Base-by-base conservation (phyloP, 2,329 filamentous ascomycete species). In the Epichloe typhina region DNA sequence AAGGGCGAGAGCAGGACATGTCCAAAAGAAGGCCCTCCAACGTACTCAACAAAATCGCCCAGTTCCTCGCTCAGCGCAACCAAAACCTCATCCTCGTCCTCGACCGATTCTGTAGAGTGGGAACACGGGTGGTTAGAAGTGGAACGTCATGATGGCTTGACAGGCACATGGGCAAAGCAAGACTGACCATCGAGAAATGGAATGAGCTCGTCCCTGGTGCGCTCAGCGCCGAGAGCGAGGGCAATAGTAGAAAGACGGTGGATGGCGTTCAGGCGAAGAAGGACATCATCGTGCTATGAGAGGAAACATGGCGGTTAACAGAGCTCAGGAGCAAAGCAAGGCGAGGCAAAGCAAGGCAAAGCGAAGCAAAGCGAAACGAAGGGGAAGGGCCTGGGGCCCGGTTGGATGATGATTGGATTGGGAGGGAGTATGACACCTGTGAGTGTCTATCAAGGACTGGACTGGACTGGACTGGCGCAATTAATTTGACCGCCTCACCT, bases 211-310 rank as follows among this genome's bases (percentile, higher is more conserved):
- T 98, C 91, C 68, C 93, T 85, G 66, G 93, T 98, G 71, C 93
- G 86, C 75, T 98, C 93, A 56, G 93, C 82, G 64, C 93, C 93
- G 58, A 98, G 76, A 62, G 93, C 93, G 60, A 98, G 83, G 64
- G 94, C 93, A 73, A 98, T 98, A 57, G 93, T 98, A 53, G 93
- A 96, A 57, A 98, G 84, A 65, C 93, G 86, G 74, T 95, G 91
- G 69, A 98, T 98, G 65, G 93, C 93, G 72, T 98, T 98, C 71
- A 98, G 80, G 69, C 93, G 88, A 67, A 98, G 83, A 58, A 97
- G 81, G 61, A 98, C 93, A 77, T 98, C 94, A 69, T 98, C 93
- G 72, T 98, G 93, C 91, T 98, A 64, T 56, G 49, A 44, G 36
- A 19, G 54, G 21, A 47, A 48, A 46, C 26, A 26, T 5, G 46